Percentiles rank a stretch among this genome's conserved stretches.
Conservation (phyloP, 768 basidiomycete genomes). For the Mycena polygramma region DNA sequence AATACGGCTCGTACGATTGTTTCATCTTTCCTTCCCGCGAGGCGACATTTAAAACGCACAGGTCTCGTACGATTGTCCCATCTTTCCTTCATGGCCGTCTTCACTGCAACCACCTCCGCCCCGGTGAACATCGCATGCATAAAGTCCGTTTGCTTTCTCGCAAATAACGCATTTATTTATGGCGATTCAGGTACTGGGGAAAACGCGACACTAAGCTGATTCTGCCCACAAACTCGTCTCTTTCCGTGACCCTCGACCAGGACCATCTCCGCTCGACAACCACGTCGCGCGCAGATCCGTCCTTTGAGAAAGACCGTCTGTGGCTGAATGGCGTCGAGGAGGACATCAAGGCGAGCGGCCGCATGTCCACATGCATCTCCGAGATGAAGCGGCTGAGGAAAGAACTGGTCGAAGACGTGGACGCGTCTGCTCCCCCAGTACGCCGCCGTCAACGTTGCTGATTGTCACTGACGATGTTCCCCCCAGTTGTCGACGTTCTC, state of each 20-base stretch:
- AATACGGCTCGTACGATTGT: background rate
- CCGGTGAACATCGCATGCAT: conserved; percentile 99
- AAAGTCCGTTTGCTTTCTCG: conserved; percentile 69
- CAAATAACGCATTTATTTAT: conserved; percentile 12
- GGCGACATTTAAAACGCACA: too few relatives aligned
- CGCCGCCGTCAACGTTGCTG: conserved; percentile 23
- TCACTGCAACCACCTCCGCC: conserved; percentile 91
- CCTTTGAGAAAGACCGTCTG: conserved; percentile 81
- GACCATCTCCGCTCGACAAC: conserved; percentile 96
- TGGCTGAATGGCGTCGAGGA: conserved; percentile 98
- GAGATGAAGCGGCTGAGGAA: conserved; percentile 88
- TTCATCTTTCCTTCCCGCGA: too few relatives aligned
- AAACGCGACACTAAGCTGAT: conserved; percentile 97
- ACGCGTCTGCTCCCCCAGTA: conserved; percentile 77
- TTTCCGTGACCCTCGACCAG: conserved; percentile 98
- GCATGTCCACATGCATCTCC: conserved; percentile 86
- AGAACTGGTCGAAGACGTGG: conserved; percentile 76
- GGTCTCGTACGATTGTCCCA: conserved; percentile 30
- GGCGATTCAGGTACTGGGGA: conserved; percentile 89
- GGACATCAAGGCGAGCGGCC: conserved; percentile 83
- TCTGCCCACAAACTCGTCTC: conserved; percentile 96
- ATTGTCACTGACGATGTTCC: conserved; percentile 12
- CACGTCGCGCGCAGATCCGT: conserved; percentile 85
- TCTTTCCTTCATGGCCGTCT: conserved; percentile 63
- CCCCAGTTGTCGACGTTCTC: conserved; percentile 75